Evolutionary conservation across 1,284 basidiomycete species (phyloP), one percentile per base, ranked within the genome.

Genomic region (Inonotus obliquus): DNA sequence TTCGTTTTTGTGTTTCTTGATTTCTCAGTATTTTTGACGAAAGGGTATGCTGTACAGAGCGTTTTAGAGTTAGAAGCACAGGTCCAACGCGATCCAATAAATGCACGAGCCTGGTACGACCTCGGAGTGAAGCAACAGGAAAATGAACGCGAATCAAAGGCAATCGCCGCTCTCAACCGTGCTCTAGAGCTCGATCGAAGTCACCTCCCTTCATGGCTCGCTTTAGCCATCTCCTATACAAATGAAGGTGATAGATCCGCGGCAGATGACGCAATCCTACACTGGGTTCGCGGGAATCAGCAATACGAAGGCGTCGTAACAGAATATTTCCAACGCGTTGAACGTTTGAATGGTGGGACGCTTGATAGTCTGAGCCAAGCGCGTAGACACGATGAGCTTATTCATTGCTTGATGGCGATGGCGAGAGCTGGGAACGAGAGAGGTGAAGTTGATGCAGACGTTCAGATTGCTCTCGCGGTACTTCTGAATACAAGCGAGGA

Each of bases 111-210:
- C 6, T 99, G 96, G 96, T 95, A 86, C 70, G 85, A 91, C 63
- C 86, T 99, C 51, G 96, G 97, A 27, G 87, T 99, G 52, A 96
- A 94, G 75, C 97, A 99, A 72, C 96, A 99, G 75, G 96, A 98
- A 75, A 98, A 97, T 73, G 96, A 99, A 74, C 87, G 96, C 23
- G 96, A 99, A 75, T 81, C 85, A 23, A 89, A 94, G 69, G 97
- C 96, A 4, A 85, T 99, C 56, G 81, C 88, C 53, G 97, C 96
- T 0, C 81, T 99, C 25, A 80, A 83, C 45, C 88, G 88, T 63
- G 90, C 95, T 1, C 78, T 94, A 52, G 85, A 91, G 67, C 81
- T 98, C 21, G 90, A 97, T 66, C 87, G 92, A 1, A 72, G 81
- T 1, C 83, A 89, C 68, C 78, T 92, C 5, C 84, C 88, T 0